Evolutionary conservation across 805 yeast species (phyloP), one percentile per base, ranked within the genome.

Genomic region (Wickerhamiella sorbophila): DNA sequence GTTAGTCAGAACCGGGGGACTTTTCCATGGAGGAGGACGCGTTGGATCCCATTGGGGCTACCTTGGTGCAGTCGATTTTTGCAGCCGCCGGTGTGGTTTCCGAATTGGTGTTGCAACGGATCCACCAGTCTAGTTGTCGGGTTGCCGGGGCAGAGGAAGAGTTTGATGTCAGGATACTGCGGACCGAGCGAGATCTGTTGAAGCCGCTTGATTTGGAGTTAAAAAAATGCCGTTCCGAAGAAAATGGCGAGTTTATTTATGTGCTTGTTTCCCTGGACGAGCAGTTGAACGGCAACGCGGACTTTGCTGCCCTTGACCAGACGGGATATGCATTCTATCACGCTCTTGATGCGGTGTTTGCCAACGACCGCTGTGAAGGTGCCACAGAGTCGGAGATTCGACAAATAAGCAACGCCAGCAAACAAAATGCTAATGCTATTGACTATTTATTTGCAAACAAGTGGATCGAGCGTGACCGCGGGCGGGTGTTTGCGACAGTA

Each of bases 401-500:
- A 24, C 10, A 8, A 8, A 6, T 24, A 12, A 24, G 12, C 6
- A 24, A 24, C 12, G 29, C 6, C 10, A 8, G 10, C 12, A 8
- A 8, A 12, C 29, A 24, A 24, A 24, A 24, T 24, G 12, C 6
- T 8, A 12, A 24, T 8, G 6, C 12, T 12, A 8, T 8, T 12
- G 29, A 9, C 18, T 34, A 19, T 6, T 18, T 24, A 16, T 12
- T 4, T 19, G 24, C 12, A 3, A 18, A 17, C 20, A 29, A 19
- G 3, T 31, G 37, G 40, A 17, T 43, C 19, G 43, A 19, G 15
- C 20, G 32, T 32, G 31, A 19, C 12, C 18, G 21, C 37, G 31
- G 34, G n/a, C 40, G 41, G 14, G 22, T 42, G 18, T 24, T 33
- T 15, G 34, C 43, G 15, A 35, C 46, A 16, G 18, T 39, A 40